Evolutionary conservation across 495 filamentous ascomycete species (phyloP).

Genomic region (Trichoderma virens): DNA sequence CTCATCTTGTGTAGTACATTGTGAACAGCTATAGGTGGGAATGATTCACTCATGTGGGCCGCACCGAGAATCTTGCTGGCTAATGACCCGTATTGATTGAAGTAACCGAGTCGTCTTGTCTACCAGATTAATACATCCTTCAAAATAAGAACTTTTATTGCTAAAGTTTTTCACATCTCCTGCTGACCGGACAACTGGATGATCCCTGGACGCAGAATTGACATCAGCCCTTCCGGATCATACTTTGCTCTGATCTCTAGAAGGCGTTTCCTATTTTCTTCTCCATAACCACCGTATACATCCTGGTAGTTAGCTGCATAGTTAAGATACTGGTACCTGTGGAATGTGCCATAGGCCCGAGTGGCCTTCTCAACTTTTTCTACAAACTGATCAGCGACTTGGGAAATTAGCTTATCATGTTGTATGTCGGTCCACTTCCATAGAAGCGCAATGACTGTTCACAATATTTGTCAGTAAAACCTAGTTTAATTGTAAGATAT

Average conservation of each 20-base stretch:
- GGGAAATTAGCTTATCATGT: not conserved
- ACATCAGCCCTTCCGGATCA: not conserved
- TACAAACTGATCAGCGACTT: not conserved
- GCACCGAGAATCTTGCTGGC: no score
- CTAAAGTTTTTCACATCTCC: not conserved
- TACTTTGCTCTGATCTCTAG: not conserved
- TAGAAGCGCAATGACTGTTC: not conserved
- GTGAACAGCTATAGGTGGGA: no score
- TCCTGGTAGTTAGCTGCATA: not conserved
- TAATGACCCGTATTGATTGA: no score
- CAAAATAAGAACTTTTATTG: not conserved
- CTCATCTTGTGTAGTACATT: no score
- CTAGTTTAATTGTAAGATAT: not conserved
- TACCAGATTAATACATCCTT: no score
- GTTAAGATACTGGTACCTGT: not conserved
- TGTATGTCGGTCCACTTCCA: not conserved
- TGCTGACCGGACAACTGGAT: not conserved
- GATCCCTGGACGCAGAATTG: not conserved
- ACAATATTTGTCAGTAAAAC: not conserved
- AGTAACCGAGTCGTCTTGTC: no score
- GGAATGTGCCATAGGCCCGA: not conserved
- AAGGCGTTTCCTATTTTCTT: not conserved
- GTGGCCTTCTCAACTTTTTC: not conserved
- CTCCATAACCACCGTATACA: not conserved
- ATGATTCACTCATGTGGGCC: no score